Evolutionary conservation across 345 rosid genomes (phyloP).

Genomic region (Chamaenerion angustifolium): DNA sequence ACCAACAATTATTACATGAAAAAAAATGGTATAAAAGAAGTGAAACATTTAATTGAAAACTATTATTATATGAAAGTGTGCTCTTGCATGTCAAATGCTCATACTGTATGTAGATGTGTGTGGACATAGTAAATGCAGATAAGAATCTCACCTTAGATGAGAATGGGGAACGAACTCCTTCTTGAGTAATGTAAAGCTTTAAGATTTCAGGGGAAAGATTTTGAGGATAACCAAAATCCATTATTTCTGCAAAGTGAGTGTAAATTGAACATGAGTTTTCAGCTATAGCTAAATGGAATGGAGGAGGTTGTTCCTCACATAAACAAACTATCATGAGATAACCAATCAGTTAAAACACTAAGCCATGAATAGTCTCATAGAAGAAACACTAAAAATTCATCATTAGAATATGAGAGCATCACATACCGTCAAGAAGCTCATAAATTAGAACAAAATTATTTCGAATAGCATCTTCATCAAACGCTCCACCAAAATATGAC

Average conservation of each 20-base stretch:
- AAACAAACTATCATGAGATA: no score
- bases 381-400: no score
- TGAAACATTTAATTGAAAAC: conserved; percentile 2
- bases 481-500: conserved; percentile 96
- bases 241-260: conserved; percentile 51
- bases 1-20: conserved; percentile 3
- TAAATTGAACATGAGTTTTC: not conserved
- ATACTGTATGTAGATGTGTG: not conserved
- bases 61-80: not conserved
- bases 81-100: not conserved
- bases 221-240: conserved; percentile 97
- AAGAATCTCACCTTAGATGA: conserved; percentile 67
- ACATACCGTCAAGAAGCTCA: conserved; percentile 87
- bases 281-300: no score
- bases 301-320: no score
- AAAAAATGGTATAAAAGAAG: not conserved
- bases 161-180: conserved; percentile 97
- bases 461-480: conserved; percentile 95
- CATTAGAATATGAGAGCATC: not conserved
- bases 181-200: conserved; percentile 94
- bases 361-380: no score
- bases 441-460: conserved; percentile 94
- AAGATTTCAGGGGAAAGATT: conserved; percentile 96
- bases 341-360: no score
- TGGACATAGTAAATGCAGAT: not conserved